Percentiles rank a stretch among this genome's conserved stretches.
Conservation (phyloP, 257 asterid genomes). For the Forsythia viridissima region DNA sequence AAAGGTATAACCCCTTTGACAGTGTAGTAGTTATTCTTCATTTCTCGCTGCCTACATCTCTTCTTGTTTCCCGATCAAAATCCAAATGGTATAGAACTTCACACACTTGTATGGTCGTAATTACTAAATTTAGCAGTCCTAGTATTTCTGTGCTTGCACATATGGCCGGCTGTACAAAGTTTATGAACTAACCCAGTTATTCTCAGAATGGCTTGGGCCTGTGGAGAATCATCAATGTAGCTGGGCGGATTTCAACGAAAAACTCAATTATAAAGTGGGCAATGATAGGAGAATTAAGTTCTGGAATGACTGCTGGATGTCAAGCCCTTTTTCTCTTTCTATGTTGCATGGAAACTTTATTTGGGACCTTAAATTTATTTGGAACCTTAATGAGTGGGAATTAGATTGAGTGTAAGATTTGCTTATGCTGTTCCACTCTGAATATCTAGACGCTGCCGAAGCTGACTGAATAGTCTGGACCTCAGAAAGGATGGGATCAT, state of each 20-base stretch:
- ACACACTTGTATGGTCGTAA: conserved; percentile 3
- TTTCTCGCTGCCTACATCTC: not conserved
- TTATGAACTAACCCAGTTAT: not conserved
- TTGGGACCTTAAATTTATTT: not conserved
- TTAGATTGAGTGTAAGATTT: not conserved
- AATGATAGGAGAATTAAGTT: not conserved
- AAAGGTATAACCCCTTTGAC: not conserved
- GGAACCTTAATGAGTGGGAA: not conserved
- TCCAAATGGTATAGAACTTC: not conserved
- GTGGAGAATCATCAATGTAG: not conserved
- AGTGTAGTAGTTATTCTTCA: not conserved
- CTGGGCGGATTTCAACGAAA: not conserved
- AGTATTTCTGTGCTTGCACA: not conserved
- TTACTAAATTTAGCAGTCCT: conserved; percentile 3
- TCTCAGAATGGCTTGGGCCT: not conserved
- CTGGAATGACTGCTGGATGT: not conserved
- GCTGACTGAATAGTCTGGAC: not conserved
- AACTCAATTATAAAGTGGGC: not conserved
- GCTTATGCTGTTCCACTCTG: not conserved
- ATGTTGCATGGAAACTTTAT: not conserved
- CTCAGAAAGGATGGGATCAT: not conserved
- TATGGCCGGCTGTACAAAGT: not conserved
- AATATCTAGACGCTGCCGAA: not conserved
- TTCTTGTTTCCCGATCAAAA: not conserved
- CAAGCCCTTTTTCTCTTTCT: not conserved